Base-by-base conservation (phyloP, 2,329 filamentous ascomycete genomes). In the Arachnopeziza araneosa region DNA sequence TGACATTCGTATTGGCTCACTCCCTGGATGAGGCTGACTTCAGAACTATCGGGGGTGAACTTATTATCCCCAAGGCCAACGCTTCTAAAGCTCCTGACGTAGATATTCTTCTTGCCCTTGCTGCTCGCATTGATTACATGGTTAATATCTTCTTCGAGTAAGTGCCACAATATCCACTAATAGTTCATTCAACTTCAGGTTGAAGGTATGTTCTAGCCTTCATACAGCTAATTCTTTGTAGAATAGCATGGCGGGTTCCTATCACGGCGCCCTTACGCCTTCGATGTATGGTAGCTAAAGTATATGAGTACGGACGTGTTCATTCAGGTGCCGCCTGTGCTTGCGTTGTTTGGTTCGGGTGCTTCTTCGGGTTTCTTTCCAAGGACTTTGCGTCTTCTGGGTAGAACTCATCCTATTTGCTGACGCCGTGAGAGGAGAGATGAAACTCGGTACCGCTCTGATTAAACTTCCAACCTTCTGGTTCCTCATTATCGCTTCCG, bases 231-330 rank as follows among this genome's bases (percentile, higher is more conserved):
- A 59, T 23, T 50, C n/a, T 21, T 50, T 22, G n/a, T 23, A 63
- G 62, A 62, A 62, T 79, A 54, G 73, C 72, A 55, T 82, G 78
- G 67, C 78, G 75, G 2, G 69, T 81, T 22, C 76, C 78, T 48
- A 69, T 71, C 0, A 76, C 77, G 1, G 68, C 72, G 12, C 82
- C 82, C 0, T 69, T 84, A 6, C 73, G 75, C 64, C 67, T 84
- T 54, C 77, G 80, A 24, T 73, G 76, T 10, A 68, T 77, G 52
- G 72, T 76, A 3, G 77, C 79, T 10, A 82, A 81, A 63, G 74
- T 80, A 4, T 82, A 81, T 66, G 78, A 81, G 61, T 77, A 79
- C 60, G 80, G 80, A 17, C 80, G 80, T 19, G 73, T 82, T 1
- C 80, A 82, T 65, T 80, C 77, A 58, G 80, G 79, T 6, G 79